Percentiles rank a stretch among this genome's conserved stretches.
phyloP scores from a whole-genome alignment of 129 eudicot species.

The Solidago caesia region DNA sequence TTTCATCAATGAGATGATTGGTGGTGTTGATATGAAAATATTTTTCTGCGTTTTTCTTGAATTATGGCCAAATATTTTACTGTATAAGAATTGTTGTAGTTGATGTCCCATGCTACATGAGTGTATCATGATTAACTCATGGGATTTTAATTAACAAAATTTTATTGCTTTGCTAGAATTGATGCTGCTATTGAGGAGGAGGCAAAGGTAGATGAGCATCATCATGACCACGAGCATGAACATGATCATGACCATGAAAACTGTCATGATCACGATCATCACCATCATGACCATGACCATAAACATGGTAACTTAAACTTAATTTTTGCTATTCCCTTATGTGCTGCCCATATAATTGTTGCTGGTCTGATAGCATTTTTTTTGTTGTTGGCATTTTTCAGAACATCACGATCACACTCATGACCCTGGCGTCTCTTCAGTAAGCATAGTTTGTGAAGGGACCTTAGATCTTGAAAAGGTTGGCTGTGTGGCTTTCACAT shows the following conservation, averaged over 20 bases:
- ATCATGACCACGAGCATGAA: slow-evolving; percentile 54
- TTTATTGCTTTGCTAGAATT: slow-evolving; percentile 48
- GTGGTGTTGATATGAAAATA: slow-evolving; percentile 2
- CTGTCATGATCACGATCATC: slow-evolving; percentile 43
- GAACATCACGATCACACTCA: slow-evolving; percentile 97
- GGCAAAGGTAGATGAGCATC: slow-evolving; percentile 65
- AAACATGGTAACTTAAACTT: slow-evolving; percentile 61
- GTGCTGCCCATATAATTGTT: not conserved
- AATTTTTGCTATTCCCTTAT: not conserved
- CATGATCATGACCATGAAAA: slow-evolving; percentile 42
- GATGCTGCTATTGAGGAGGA: slow-evolving; percentile 82
- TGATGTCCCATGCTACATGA: not conserved
- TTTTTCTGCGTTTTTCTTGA: not conserved
- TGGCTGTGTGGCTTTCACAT: slow-evolving; percentile 20
- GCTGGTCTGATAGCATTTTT: not conserved
- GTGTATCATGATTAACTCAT: not conserved
- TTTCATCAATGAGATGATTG: slow-evolving; percentile 22
- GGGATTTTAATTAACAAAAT: slow-evolving; percentile 17
- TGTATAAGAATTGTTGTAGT: not conserved
- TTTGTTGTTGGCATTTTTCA: slow-evolving; percentile 30
- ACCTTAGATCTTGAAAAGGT: slow-evolving; percentile 86
- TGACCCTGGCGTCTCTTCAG: slow-evolving; percentile 90
- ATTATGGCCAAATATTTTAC: not conserved
- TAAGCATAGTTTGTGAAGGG: slow-evolving; percentile 91
- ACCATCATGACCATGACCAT: slow-evolving; percentile 58